Evolutionary conservation across 495 filamentous ascomycete species (phyloP).

Genomic region (Penicillium argentinense): DNA sequence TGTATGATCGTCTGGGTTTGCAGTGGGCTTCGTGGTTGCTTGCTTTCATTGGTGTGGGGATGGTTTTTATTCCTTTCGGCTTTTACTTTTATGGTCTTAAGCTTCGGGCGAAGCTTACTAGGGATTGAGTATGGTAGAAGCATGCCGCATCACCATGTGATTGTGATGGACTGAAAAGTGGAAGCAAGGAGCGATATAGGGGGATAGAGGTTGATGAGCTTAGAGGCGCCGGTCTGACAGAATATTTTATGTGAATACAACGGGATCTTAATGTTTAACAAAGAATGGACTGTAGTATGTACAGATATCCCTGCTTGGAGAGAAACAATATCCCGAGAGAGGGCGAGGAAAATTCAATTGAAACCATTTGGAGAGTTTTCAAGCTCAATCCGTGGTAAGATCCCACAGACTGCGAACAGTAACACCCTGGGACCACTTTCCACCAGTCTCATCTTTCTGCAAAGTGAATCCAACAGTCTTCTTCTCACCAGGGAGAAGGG

Average conservation of each 20-base stretch:
- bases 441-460: slow-evolving; percentile 46
- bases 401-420: slow-evolving; percentile 65
- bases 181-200: too few species aligned
- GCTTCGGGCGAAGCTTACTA: slow-evolving; percentile 23
- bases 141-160: neutral
- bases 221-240: too few species aligned
- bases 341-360: too few species aligned
- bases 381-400: slow-evolving; percentile 32
- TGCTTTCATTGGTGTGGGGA: slow-evolving; percentile 50
- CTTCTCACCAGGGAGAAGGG: slow-evolving; percentile 53
- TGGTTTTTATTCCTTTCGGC: slow-evolving; percentile 47
- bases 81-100: slow-evolving; percentile 35
- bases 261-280: too few species aligned
- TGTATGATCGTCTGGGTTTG: slow-evolving; percentile 51
- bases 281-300: too few species aligned
- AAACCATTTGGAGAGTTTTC: too few species aligned
- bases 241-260: too few species aligned
- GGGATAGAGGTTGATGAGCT: neutral
- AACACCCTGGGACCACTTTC: slow-evolving; percentile 54
- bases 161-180: too few species aligned
- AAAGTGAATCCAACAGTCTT: slow-evolving; percentile 50
- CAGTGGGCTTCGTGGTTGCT: slow-evolving; percentile 59
- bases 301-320: too few species aligned
- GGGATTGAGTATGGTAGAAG: slow-evolving; percentile 3
- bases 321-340: too few species aligned